Evolutionary conservation across 306 rosid genomes (phyloP).

Genomic region (Lupinus albus): DNA sequence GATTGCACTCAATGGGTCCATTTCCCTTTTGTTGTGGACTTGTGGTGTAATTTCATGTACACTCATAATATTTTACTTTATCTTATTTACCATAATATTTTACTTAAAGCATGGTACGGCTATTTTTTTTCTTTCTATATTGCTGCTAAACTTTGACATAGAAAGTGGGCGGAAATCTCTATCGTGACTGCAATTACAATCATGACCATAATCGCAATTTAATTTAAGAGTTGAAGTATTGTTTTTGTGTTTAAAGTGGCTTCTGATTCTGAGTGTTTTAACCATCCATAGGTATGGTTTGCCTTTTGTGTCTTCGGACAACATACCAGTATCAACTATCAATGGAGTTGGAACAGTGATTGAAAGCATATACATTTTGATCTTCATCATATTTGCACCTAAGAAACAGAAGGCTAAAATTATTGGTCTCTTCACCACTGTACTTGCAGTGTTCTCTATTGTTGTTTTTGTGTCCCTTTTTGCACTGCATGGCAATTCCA

Average conservation of each 20-base stretch:
- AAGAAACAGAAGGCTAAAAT: conserved; percentile 67
- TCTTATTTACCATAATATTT: too few species aligned
- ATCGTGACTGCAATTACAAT: too few species aligned
- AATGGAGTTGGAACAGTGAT: conserved; percentile 78
- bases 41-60: too few species aligned
- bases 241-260: neutral
- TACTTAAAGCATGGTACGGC: neutral
- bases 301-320: conserved; percentile 84
- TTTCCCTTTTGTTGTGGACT: too few species aligned
- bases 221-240: too few species aligned
- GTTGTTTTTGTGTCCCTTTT: conserved; percentile 82
- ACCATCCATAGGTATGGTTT: conserved; percentile 70
- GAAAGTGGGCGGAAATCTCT: too few species aligned
- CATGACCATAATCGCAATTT: too few species aligned
- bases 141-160: neutral
- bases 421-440: conserved; percentile 48
- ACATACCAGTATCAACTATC: conserved; percentile 70
- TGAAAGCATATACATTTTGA: conserved; percentile 64
- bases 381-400: conserved; percentile 58
- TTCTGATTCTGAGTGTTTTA: neutral
- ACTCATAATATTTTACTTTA: too few species aligned
- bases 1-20: too few species aligned
- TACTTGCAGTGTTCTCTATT: conserved; percentile 49
- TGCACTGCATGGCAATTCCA: conserved; percentile 53
- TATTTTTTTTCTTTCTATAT: neutral